Conservation (phyloP, 116 monocot species). For the Iris pallida region DNA sequence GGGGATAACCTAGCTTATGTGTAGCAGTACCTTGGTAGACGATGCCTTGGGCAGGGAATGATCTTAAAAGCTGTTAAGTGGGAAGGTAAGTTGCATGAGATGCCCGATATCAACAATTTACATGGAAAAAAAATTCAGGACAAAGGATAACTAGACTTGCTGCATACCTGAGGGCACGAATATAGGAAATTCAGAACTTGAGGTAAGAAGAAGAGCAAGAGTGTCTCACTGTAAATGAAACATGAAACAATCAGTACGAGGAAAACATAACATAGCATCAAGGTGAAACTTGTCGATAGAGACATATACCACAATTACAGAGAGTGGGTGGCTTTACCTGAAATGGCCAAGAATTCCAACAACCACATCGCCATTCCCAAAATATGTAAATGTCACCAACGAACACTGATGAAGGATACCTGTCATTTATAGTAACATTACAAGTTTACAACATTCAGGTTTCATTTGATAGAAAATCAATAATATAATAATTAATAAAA, state of each 20-base stretch:
- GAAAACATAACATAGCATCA: neutral
- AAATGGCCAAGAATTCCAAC: constrained; percentile 93
- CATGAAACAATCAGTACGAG: constrained; percentile 8
- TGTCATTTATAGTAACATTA: constrained; percentile 9
- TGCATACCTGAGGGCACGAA: constrained; percentile 83
- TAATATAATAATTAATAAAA: neutral
- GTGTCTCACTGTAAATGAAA: constrained; percentile 65
- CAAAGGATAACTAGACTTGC: neutral
- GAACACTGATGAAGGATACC: constrained; percentile 95
- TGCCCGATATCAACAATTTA: too few species aligned
- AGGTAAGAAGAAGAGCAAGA: constrained; percentile 85
- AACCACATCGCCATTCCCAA: constrained; percentile 93
- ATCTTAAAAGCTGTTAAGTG: constrained; percentile 66
- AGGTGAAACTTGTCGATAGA: too few species aligned
- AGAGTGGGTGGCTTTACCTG: constrained; percentile 33
- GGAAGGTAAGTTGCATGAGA: neutral
- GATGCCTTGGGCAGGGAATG: constrained; percentile 93
- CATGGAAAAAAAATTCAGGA: neutral
- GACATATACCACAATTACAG: too few species aligned
- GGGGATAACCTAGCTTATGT: neutral
- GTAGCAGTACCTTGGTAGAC: constrained; percentile 62
- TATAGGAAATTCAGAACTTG: constrained; percentile 92
- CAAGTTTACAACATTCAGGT: constrained; percentile 6
- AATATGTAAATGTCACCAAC: constrained; percentile 95
- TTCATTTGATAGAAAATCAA: neutral